phyloP scores from a whole-genome alignment of 164 flowering plant species.

The Chimonanthus praecox region DNA sequence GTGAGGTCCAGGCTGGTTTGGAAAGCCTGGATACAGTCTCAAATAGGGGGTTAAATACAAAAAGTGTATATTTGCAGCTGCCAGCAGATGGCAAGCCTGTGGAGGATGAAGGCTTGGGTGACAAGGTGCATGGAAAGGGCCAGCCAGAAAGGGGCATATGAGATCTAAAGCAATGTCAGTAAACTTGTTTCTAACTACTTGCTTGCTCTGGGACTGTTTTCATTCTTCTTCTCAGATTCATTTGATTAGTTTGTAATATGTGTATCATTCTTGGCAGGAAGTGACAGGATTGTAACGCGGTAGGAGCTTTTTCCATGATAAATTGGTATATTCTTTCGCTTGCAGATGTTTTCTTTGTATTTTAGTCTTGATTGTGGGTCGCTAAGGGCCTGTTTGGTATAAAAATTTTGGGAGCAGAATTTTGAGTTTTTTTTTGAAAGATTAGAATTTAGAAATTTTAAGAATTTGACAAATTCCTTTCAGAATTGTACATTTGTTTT shows the following conservation, averaged over 20 bases:
- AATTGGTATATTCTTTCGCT: conserved; percentile 3
- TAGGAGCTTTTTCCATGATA: conserved; percentile 1
- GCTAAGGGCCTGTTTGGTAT: no score
- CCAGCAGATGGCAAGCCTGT: not conserved
- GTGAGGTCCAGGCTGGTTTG: not conserved
- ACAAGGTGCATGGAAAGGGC: not conserved
- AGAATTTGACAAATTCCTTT: no score
- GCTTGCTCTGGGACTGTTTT: not conserved
- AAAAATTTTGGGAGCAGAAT: no score
- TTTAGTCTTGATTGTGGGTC: no score
- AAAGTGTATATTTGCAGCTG: not conserved
- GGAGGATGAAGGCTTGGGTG: not conserved
- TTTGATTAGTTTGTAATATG: not conserved
- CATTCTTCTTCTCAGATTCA: not conserved
- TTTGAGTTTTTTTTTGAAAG: no score
- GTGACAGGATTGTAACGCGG: not conserved
- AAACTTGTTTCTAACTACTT: not conserved
- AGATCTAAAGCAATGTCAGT: conserved; percentile 1
- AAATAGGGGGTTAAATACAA: not conserved
- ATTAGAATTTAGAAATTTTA: no score
- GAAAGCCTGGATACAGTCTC: not conserved
- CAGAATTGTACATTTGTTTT: no score
- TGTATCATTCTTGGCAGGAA: not conserved
- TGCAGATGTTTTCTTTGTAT: not conserved
- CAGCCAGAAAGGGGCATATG: not conserved